Conservation (phyloP, 495 filamentous ascomycete species). For the Paragyromitra xinjiangensis region DNA sequence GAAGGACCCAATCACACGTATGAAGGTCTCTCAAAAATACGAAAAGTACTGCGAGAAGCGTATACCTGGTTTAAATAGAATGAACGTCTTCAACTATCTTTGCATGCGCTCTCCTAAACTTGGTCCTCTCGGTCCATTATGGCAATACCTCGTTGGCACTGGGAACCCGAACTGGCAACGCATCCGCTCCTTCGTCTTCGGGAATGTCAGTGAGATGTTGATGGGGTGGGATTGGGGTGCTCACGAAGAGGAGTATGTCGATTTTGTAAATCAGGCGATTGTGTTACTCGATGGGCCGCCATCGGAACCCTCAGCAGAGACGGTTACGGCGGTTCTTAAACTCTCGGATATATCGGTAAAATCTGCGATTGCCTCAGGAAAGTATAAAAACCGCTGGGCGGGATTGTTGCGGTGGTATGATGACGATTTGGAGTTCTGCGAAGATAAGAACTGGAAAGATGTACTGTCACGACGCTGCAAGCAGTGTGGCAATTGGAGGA, state of each 20-base stretch:
- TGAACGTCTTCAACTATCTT: slow-evolving; percentile 31
- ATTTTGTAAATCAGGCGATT: slow-evolving; percentile 11
- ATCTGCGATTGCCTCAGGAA: slow-evolving; percentile 9
- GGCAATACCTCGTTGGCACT: slow-evolving; percentile 35
- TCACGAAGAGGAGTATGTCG: slow-evolving; percentile 15
- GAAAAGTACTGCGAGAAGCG: slow-evolving; percentile 20
- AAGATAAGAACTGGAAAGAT: slow-evolving; percentile 27
- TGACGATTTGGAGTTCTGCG: slow-evolving; percentile 10
- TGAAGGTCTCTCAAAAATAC: slow-evolving; percentile 10
- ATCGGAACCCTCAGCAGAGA: slow-evolving; percentile 4
- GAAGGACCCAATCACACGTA: neutral
- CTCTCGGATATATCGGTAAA: slow-evolving; percentile 3
- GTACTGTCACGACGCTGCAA: slow-evolving; percentile 14
- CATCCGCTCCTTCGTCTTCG: slow-evolving; percentile 4
- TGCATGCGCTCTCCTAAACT: slow-evolving; percentile 26
- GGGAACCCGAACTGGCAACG: slow-evolving; percentile 21
- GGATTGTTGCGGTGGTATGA: slow-evolving; percentile 31
- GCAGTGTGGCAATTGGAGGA: slow-evolving; percentile 20
- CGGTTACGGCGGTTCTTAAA: neutral
- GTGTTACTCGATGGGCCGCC: neutral
- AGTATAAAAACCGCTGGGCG: slow-evolving; percentile 23
- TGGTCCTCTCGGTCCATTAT: slow-evolving; percentile 18
- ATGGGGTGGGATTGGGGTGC: slow-evolving; percentile 35
- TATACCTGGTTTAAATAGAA: slow-evolving; percentile 13
- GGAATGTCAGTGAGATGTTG: slow-evolving; percentile 14